These are phyloP conservation scores for Colletotrichum tofieldiae DNA, from an alignment of 2,329 filamentous ascomycete species.

Conservation along the genomic window DNA sequence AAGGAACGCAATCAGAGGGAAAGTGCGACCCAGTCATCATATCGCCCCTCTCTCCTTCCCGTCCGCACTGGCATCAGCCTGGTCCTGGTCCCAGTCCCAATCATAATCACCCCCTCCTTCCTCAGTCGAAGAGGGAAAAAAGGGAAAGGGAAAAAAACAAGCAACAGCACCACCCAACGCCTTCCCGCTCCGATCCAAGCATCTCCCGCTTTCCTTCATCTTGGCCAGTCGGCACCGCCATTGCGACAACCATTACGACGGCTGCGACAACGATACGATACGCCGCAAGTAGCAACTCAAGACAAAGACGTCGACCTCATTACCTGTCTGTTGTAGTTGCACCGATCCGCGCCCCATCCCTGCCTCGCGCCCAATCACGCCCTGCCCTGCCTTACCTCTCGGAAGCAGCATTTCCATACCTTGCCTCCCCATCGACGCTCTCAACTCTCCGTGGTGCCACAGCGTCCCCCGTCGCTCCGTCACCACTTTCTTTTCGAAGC, in stretches of 20 bases:
- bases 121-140: constrained; percentile 11
- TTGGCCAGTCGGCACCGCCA: constrained; percentile 25
- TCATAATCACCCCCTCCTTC: constrained; percentile 22
- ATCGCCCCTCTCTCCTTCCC: constrained; percentile 35
- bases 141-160: constrained; percentile 11
- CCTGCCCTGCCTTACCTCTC: constrained; percentile 4
- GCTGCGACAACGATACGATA: constrained; percentile 5
- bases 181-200: constrained; percentile 18
- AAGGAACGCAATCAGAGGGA: constrained; percentile 36
- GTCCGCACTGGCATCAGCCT: constrained; percentile 37
- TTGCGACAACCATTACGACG: background rate
- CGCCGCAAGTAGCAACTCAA: background rate
- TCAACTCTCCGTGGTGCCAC: constrained; percentile 32
- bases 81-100: constrained; percentile 22
- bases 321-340: background rate
- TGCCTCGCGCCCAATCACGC: constrained; percentile 32
- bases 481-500: constrained; percentile 29
- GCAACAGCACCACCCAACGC: constrained; percentile 20
- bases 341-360: constrained; percentile 26
- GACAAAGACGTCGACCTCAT: constrained; percentile 4
- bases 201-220: constrained; percentile 42
- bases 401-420: constrained; percentile 23
- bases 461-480: constrained; percentile 21
- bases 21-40: constrained; percentile 37
- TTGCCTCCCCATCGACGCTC: constrained; percentile 11